These are phyloP conservation scores for Niebla homalea DNA, from an alignment of 495 filamentous ascomycete genomes.

Conservation along the genomic window DNA sequence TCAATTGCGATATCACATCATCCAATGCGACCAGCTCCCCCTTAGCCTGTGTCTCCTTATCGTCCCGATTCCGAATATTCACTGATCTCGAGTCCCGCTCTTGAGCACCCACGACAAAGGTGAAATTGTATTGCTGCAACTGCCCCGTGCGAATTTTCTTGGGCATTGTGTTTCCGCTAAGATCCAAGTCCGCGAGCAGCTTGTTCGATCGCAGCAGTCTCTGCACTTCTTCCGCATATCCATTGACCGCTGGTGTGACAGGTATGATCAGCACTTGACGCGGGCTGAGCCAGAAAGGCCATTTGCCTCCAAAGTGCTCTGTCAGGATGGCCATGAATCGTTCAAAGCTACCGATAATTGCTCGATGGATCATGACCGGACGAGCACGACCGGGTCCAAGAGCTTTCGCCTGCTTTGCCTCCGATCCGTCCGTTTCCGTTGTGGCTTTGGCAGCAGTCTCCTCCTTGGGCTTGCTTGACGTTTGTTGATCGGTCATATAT, in stretches of 20 bases:
- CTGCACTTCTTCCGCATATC: constrained; percentile 79
- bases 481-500: constrained; percentile 56
- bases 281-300: constrained; percentile 96
- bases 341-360: constrained; percentile 86
- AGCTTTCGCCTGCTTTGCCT: constrained; percentile 30
- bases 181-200: constrained; percentile 74
- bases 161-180: constrained; percentile 81
- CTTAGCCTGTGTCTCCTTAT: constrained; percentile 65
- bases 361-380: constrained; percentile 94
- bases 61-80: constrained; percentile 85
- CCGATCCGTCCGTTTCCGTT: constrained; percentile 20
- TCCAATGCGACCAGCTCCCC: constrained; percentile 60
- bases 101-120: constrained; percentile 75
- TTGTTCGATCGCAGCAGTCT: constrained; percentile 34
- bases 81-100: constrained; percentile 66
- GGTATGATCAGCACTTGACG: constrained; percentile 86
- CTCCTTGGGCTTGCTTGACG: constrained; percentile 27
- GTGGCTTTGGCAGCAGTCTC: constrained; percentile 22
- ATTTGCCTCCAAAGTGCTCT: constrained; percentile 94
- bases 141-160: constrained; percentile 93
- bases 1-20: constrained; percentile 63
- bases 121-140: constrained; percentile 81
- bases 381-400: constrained; percentile 62
- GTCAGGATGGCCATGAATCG: constrained; percentile 86
- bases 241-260: constrained; percentile 70